These are phyloP conservation scores for Tilletia setariae DNA, from an alignment of 1,284 basidiomycete species.

Conservation along the genomic window DNA sequence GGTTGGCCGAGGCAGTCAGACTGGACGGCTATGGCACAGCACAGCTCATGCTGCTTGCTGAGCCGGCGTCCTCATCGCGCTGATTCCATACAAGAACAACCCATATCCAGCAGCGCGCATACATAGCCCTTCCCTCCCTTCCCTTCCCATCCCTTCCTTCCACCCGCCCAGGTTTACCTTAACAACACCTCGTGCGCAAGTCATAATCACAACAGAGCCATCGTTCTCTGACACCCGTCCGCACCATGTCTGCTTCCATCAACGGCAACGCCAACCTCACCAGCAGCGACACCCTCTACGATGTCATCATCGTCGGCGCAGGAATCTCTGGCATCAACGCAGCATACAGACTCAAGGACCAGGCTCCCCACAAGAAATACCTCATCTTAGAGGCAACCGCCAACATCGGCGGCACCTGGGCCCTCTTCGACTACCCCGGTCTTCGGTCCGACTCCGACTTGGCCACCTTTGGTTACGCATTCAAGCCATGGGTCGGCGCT, in stretches of 20 bases:
- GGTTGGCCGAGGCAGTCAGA: too few relatives aligned
- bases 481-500: slow-evolving; percentile 40
- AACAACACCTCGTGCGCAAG: not conserved
- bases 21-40: too few relatives aligned
- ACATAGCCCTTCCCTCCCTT: too few relatives aligned
- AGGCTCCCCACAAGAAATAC: slow-evolving; percentile 30
- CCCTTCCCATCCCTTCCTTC: not conserved
- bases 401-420: slow-evolving; percentile 47
- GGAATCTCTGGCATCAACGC: slow-evolving; percentile 53
- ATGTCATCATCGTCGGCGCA: slow-evolving; percentile 47
- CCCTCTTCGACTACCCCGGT: slow-evolving; percentile 42
- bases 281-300: slow-evolving; percentile 20
- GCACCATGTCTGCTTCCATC: not conserved
- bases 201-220: too few relatives aligned
- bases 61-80: too few relatives aligned
- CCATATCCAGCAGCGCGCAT: not conserved
- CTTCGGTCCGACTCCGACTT: slow-evolving; percentile 29
- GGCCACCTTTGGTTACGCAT: slow-evolving; percentile 30
- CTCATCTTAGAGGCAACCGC: slow-evolving; percentile 35
- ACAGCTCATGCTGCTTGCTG: too few relatives aligned
- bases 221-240: not conserved
- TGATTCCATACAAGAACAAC: not conserved
- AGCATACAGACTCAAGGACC: slow-evolving; percentile 44
- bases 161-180: not conserved
- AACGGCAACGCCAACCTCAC: not conserved